Evolutionary conservation across 1,139 yeast genomes (phyloP), one percentile per base, ranked within the genome.

Genomic region (Diutina pseudorugosa): DNA sequence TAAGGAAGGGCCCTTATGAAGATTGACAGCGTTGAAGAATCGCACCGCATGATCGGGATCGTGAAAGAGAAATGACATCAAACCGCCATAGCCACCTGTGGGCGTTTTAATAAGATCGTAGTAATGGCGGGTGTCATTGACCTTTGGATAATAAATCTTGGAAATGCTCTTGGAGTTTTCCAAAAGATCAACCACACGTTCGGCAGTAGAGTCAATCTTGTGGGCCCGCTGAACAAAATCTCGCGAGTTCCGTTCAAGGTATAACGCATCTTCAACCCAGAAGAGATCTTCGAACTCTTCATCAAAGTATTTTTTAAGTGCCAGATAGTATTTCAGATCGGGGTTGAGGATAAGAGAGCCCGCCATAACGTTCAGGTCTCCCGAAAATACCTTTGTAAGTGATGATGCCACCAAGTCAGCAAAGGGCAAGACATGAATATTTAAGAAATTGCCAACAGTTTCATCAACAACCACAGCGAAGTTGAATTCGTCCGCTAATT

Each of bases 241-340:
- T 57, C 98, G 79, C 4, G 96, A 88, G 69, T 93, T 93, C 63
- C 97, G 78, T 65, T 93, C 98, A 64, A 93, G 70, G 62, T 86
- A 86, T 55, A 93, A 81, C 1, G 96, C 96, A 68, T 93, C 98
- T 68, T 91, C 96, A 23, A 83, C 88, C 97, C 98, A 93, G 58
- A 88, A 77, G 8, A 75, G 67, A 62, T 91, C 96, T 58, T 79
- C 85, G 62, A 85, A 94, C 47, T 73, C 70, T 6, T 71, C 70
- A 56, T 76, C 63, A 61, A 84, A 73, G 56, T 77, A 77, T 25
- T 65, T 57, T 62, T 84, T 83, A 53, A 91, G 76, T 45, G 60
- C 59, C 0, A 59, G 53, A 66, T 86, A 89, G 56, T 68, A 69
- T 48, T 68, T 70, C 14, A 93, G 76, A 12, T 72, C 62, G 7